A percentile compares a stretch with the other conserved stretches of the same genome.
Evolutionary conservation across 768 basidiomycete genomes (phyloP).

Genomic region (Agaricus subrufescens): DNA sequence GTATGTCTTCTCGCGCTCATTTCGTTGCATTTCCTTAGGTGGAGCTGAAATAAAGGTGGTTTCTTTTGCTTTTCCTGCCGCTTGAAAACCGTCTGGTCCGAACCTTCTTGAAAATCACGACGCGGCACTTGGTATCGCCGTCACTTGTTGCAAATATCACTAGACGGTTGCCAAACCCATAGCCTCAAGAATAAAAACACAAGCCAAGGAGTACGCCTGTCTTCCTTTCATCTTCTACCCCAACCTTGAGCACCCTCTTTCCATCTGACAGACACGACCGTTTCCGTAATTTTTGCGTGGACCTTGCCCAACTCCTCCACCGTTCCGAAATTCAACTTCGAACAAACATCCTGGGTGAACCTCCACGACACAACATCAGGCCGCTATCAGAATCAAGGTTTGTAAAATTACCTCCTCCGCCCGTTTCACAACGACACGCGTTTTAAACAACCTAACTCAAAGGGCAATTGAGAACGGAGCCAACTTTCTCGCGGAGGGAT

Average conservation of each 20-base stretch:
- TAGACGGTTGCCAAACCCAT: conserved; percentile 87
- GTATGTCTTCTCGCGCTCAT: not conserved
- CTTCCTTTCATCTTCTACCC: not conserved
- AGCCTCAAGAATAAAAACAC: conserved; percentile 58
- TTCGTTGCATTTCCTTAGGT: not conserved
- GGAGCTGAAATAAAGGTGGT: conserved; percentile 6
- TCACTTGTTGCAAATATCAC: not conserved
- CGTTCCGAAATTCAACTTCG: conserved; percentile 67
- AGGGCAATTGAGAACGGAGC: conserved; percentile 87
- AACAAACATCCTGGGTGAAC: conserved; percentile 74
- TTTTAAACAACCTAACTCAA: not conserved
- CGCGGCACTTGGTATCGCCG: too few relatives aligned
- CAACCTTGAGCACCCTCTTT: not conserved
- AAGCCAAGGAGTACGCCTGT: conserved; percentile 61
- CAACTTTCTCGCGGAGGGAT: conserved; percentile 76
- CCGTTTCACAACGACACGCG: not conserved
- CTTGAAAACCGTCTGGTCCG: not conserved
- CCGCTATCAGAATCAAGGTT: conserved; percentile 76
- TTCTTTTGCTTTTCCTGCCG: not conserved
- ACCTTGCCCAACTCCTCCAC: conserved; percentile 74
- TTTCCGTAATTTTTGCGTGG: conserved; percentile 67
- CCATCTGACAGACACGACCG: conserved; percentile 48
- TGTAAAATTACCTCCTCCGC: conserved; percentile 16
- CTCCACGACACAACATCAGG: conserved; percentile 60
- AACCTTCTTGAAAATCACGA: too few relatives aligned